Evolutionary conservation across 768 basidiomycete genomes (phyloP).

Genomic region (Solioccasus polychromus): DNA sequence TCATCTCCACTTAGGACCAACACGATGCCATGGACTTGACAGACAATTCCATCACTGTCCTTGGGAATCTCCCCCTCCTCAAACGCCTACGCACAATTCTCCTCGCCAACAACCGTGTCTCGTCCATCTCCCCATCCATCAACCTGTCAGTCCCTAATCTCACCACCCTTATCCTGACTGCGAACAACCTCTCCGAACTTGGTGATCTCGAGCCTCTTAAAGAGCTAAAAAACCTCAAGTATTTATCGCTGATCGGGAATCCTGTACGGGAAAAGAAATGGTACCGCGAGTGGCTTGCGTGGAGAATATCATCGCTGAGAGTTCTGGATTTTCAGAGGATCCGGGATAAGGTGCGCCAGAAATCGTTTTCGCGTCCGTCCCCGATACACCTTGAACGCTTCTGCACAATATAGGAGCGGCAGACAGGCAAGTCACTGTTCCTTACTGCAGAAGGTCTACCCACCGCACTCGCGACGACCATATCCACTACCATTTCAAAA

Average conservation of each 20-base stretch:
- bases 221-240: constrained; percentile 71
- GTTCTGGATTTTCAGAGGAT: constrained; percentile 95
- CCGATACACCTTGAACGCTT: constrained; percentile 28
- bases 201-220: constrained; percentile 84
- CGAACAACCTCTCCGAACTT: constrained; percentile 75
- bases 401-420: constrained; percentile 62
- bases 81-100: constrained; percentile 81
- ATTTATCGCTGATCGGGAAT: constrained; percentile 74
- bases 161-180: constrained; percentile 76
- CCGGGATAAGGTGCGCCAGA: constrained; percentile 82
- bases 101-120: constrained; percentile 87
- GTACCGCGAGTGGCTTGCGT: constrained; percentile 96
- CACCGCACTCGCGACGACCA: constrained; percentile 75
- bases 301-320: constrained; percentile 81
- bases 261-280: constrained; percentile 90
- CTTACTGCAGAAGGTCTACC: constrained; percentile 75
- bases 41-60: constrained; percentile 79
- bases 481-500: constrained; percentile 71
- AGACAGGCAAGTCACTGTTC: constrained; percentile 71
- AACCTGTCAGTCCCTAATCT: constrained; percentile 84
- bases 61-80: constrained; percentile 85
- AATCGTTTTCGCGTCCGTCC: constrained; percentile 20
- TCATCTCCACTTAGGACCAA: constrained; percentile 61
- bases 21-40: constrained; percentile 93
- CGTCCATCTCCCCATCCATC: constrained; percentile 77